Evolutionary conservation across 306 rosid genomes (phyloP), one percentile per base, ranked within the genome.

Genomic region (Dalbergia oliveri): DNA sequence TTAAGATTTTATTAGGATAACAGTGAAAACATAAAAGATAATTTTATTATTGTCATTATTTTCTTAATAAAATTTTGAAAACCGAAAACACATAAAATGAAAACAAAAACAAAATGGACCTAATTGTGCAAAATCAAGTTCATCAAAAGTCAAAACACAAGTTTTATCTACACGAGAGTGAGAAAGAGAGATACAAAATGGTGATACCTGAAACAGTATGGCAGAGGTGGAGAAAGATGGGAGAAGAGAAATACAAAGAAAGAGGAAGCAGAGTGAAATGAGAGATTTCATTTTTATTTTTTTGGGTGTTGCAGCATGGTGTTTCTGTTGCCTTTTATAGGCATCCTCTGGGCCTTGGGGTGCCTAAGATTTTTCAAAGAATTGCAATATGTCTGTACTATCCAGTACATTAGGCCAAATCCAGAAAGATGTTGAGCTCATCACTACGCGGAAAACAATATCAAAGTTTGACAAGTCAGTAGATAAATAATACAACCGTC

Each of bases 201-300:
- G 37, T 50, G 59, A 12, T 68, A 88, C 93, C 93, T 91, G 91
- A 81, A 90, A 92, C 26, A 92, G 71, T 60, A 92, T 60, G 58
- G 91, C 66, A 5, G 93, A 16, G 47, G 88, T 76, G 31, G 87
- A 78, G 18, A 84, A 80, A 31, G 84, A 86, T 19, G 94, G 87
- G 11, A 81, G 78, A 69, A 84, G 80, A 47, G 81, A 86, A 66
- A 86, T 45, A 81, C 74, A 86, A 72, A 92, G 85, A 82, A 74
- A 84, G 62, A 86, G 61, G 64, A 88, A 73, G 50, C 83, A 78
- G 10, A 90, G 53, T 13, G 63, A 69, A 39, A 76, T 0, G 12
- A 81, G 57, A 74, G 78, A 79, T 35, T 80, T 72, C 93, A 85
- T 83, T 50, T 73, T 33, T 5, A 8, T 16, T 6, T 51, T 5